Percentiles rank a stretch among this genome's conserved stretches.
Conservation (phyloP, 257 asterid genomes). For the Nicotiana tabacum region DNA sequence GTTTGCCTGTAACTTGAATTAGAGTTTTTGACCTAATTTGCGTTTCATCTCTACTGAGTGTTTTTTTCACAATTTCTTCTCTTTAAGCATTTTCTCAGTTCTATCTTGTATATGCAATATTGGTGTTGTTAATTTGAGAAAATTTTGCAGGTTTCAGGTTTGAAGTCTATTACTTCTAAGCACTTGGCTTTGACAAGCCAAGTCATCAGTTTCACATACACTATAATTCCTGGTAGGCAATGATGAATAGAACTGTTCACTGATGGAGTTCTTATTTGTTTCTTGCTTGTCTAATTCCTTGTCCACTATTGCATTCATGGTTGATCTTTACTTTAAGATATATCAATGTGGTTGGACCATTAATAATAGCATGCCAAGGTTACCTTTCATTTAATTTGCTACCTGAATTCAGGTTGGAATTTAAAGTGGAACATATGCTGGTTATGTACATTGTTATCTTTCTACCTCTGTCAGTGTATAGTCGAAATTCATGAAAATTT, state of each 20-base stretch:
- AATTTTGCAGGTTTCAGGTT: conserved; percentile 82
- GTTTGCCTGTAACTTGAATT: not conserved
- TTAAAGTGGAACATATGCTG: not conserved
- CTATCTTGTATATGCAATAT: not conserved
- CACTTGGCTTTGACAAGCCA: conserved; percentile 99
- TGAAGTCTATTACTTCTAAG: conserved; percentile 96
- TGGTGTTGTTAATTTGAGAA: conserved; percentile 12
- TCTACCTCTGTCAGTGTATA: not conserved
- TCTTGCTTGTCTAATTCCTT: conserved; percentile 1
- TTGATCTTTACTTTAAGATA: not conserved
- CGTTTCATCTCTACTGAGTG: not conserved
- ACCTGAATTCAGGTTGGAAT: conserved; percentile 2
- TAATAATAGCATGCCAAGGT: not conserved
- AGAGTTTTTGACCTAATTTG: not conserved
- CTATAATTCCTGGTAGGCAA: conserved; percentile 86
- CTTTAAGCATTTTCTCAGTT: conserved; percentile 2
- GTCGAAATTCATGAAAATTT: not conserved
- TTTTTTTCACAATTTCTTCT: not conserved
- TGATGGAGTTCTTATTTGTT: not conserved
- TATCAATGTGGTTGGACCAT: not conserved
- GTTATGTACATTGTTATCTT: not conserved
- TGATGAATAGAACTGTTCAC: conserved; percentile 6
- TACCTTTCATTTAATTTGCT: not conserved
- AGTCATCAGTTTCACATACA: conserved; percentile 82
- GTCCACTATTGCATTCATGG: not conserved